Evolutionary conservation across 352 stramenopile genomes (phyloP), one percentile per base, ranked within the genome.

Genomic region (Pythium vanterpoolii): DNA sequence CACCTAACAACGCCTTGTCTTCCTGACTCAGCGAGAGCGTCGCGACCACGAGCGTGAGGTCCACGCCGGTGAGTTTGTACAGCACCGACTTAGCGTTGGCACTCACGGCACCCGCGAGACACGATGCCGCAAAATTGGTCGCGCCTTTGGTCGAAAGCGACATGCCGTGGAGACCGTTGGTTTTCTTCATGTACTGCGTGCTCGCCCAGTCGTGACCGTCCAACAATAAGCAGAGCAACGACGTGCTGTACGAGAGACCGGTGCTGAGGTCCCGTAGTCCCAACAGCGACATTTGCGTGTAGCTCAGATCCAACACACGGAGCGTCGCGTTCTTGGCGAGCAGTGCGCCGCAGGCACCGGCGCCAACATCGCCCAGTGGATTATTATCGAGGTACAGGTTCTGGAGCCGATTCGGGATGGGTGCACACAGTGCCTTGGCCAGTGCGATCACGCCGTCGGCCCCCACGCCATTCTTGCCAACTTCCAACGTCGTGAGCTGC

Each of bases 351-450:
- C 91, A 84, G 7, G 79, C 84, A 46, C 73, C 77, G 2, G 80
- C 84, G 10, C 81, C 82, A 14, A 73, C 69, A 47, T 93, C 84
- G 10, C 84, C 84, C n/a, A 93, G 65, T n/a, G 81, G 81, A 54
- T 93, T 93, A 61, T 91, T 88, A 62, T 93, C 84, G 27, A 93
- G 67, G 57, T 93, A 93, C 46, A 93, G 66, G 42, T 91, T 93
- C 62, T 90, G 77, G n/a, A 93, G 60, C 23, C 55, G 60, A 34
- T 85, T 83, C n/a, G 45, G 19, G 0, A 51, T 54, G 14, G 48
- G 46, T n/a, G 53, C 63, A 34, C 75, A 84, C 16, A 93, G 66
- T 38, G 80, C 83, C 46, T 87, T 77, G 45, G 84, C 84, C n/a
- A 93, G 56, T 26, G 75, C 75, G 30, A 90, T 70, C 40, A 74